phyloP scores from a whole-genome alignment of 805 yeast genomes.

The Wickerhamiella sorbophila region DNA sequence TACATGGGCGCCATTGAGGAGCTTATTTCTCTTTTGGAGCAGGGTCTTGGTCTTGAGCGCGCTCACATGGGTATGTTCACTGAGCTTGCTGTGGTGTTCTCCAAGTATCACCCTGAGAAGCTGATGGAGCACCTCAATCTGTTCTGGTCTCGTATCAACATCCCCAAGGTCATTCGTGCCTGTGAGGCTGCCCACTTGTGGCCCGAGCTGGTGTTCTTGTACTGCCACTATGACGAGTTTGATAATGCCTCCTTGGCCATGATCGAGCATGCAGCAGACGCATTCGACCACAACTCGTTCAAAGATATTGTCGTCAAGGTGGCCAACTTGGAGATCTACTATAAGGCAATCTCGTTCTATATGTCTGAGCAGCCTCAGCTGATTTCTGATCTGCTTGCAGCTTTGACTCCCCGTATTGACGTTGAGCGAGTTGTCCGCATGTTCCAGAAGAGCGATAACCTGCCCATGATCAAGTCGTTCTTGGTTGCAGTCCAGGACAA shows the following conservation, averaged over 20 bases:
- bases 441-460: slow-evolving; percentile 87
- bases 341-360: slow-evolving; percentile 93
- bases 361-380: slow-evolving; percentile 83
- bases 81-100: slow-evolving; percentile 78
- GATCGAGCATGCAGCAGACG: slow-evolving; percentile 87
- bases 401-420: slow-evolving; percentile 77
- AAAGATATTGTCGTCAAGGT: slow-evolving; percentile 92
- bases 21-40: slow-evolving; percentile 82
- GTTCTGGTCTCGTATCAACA: slow-evolving; percentile 96
- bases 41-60: slow-evolving; percentile 90
- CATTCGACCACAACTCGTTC: slow-evolving; percentile 86
- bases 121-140: slow-evolving; percentile 93
- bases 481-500: slow-evolving; percentile 79
- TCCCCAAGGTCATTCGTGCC: slow-evolving; percentile 91
- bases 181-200: slow-evolving; percentile 89
- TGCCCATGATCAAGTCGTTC: slow-evolving; percentile 93
- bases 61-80: slow-evolving; percentile 99
- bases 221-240: slow-evolving; percentile 98
- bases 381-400: slow-evolving; percentile 72
- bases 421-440: slow-evolving; percentile 88
- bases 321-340: slow-evolving; percentile 88
- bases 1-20: slow-evolving; percentile 83
- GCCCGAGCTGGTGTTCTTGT: slow-evolving; percentile 90
- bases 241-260: slow-evolving; percentile 94
- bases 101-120: slow-evolving; percentile 78